These are phyloP conservation scores for slime mould (Dictyostelium discoideum) DNA, from an alignment of 78 protist species.

Conservation along the genomic window dicty_2.7 NC_007091.3:3966501-3967000, in stretches of 20 bases:
- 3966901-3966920: too few species aligned
- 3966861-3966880: background rate
- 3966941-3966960: too few species aligned
- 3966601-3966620: background rate
- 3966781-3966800: constrained; percentile 73
- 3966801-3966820: constrained; percentile 55
- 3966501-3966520: background rate
- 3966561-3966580: too few species aligned
- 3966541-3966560: background rate
- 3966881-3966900: background rate
- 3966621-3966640: constrained; percentile 48
- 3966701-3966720: constrained; percentile 61
- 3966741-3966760: constrained; percentile 67
- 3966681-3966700: constrained; percentile 65
- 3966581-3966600: background rate
- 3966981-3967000: constrained; percentile 49
- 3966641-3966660: constrained; percentile 59
- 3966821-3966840: background rate
- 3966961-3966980: constrained; percentile 27
- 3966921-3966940: too few species aligned
- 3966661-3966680: constrained; percentile 55
- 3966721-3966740: constrained; percentile 64
- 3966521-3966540: background rate
- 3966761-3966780: constrained; percentile 65
- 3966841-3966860: constrained; percentile 27